A percentile compares a stretch with the other conserved stretches of the same genome.
Conservation (phyloP, 176 grass and related monocot species). For the Triticum turgidum region DNA sequence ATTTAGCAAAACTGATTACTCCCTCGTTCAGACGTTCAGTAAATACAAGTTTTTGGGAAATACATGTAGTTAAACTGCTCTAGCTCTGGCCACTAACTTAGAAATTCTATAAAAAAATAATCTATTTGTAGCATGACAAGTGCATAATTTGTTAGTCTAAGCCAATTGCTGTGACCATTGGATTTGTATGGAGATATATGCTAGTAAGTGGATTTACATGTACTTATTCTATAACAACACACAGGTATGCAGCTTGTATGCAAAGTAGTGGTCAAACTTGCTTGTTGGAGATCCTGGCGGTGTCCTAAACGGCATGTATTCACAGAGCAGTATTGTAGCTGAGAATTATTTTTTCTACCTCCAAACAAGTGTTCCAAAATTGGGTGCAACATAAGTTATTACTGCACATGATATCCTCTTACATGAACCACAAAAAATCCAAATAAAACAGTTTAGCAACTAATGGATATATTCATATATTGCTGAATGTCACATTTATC, state of each 20-base stretch:
- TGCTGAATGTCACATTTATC: slow-evolving; percentile 2
- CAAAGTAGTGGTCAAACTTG: neutral
- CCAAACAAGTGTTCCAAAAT: neutral
- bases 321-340: neutral
- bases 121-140: neutral
- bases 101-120: neutral
- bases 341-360: neutral
- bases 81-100: neutral
- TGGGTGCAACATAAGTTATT: neutral
- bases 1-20: neutral
- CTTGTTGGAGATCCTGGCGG: neutral
- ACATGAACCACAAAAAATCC: neutral
- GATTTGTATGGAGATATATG: neutral
- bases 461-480: neutral
- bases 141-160: neutral
- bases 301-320: neutral
- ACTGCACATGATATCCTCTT: neutral
- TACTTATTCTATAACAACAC: neutral
- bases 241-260: neutral
- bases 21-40: neutral
- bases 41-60: neutral
- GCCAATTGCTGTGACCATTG: neutral
- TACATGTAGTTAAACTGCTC: neutral
- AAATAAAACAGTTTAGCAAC: neutral
- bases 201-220: neutral